Percentiles rank a stretch among this genome's conserved stretches.
phyloP scores from a whole-genome alignment of 1,284 basidiomycete species.

The Singerocomus inundabilis region DNA sequence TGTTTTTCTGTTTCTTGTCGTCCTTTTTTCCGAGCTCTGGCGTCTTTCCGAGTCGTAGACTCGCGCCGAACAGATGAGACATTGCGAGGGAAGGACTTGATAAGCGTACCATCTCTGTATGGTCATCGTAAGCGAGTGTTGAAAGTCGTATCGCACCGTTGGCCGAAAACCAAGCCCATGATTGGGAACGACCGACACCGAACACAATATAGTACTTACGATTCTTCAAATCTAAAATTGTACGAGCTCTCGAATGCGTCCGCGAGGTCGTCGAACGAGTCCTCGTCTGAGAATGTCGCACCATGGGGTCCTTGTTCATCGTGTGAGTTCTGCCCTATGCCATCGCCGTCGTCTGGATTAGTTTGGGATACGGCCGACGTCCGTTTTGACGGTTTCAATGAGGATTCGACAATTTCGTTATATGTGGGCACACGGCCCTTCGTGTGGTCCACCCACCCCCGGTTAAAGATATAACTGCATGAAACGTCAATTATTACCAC shows the following conservation, averaged over 20 bases:
- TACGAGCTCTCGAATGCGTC: constrained; percentile 83
- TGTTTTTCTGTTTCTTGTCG: constrained; percentile 82
- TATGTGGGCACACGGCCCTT: constrained; percentile 78
- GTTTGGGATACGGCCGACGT: constrained; percentile 34
- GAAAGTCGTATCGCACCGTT: neutral
- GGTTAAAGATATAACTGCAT: constrained; percentile 86
- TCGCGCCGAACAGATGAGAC: constrained; percentile 73
- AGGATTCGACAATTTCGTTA: constrained; percentile 62
- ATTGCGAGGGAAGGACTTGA: constrained; percentile 78
- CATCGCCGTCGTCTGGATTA: constrained; percentile 17
- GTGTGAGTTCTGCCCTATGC: constrained; percentile 18
- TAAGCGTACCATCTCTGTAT: constrained; percentile 66
- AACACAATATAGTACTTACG: constrained; percentile 48
- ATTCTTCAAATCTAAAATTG: constrained; percentile 94
- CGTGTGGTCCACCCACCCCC: constrained; percentile 89
- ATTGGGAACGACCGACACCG: neutral
- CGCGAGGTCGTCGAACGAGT: constrained; percentile 69
- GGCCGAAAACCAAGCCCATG: neutral
- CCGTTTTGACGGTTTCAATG: constrained; percentile 25
- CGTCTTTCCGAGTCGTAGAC: constrained; percentile 79
- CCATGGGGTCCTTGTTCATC: constrained; percentile 34
- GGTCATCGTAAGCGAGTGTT: constrained; percentile 1
- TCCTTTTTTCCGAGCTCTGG: constrained; percentile 71
- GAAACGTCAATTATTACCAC: constrained; percentile 5
- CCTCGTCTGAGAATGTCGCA: constrained; percentile 39